Conservation (phyloP, 2,329 filamentous ascomycete species). For the Didymella segeticola region DNA sequence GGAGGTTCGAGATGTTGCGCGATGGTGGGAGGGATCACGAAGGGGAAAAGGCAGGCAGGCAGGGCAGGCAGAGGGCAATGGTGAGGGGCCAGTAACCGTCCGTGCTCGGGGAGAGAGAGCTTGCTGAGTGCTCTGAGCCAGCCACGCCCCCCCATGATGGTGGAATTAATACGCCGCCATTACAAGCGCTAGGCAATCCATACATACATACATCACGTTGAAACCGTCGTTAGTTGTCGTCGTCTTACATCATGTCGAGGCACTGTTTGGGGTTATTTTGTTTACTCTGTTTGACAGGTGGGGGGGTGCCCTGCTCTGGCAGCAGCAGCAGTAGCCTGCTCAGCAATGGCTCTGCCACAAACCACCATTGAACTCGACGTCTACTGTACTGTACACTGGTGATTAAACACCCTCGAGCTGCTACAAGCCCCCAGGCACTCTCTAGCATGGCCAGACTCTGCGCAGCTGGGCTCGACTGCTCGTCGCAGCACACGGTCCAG, state of each 20-base stretch:
- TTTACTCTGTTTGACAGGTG: neutral
- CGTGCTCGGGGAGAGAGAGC: constrained; percentile 2
- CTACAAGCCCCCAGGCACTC: constrained; percentile 1
- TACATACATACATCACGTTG: too few species aligned
- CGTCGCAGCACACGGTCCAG: constrained; percentile 41
- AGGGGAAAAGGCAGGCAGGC: constrained; percentile 14
- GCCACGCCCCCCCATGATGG: constrained; percentile 10
- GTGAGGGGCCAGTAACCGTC: neutral
- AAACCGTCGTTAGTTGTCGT: too few species aligned
- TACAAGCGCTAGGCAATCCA: constrained; percentile 11
- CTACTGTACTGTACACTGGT: too few species aligned
- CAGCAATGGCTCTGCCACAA: neutral
- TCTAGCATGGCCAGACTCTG: constrained; percentile 10
- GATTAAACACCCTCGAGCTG: neutral
- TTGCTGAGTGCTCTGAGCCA: constrained; percentile 8
- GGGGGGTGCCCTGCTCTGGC: too few species aligned
- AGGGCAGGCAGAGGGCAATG: neutral
- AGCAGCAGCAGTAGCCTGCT: neutral
- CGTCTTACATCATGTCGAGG: constrained; percentile 4
- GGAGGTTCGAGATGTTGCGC: constrained; percentile 30
- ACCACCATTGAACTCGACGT: too few species aligned
- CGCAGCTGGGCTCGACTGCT: constrained; percentile 25
- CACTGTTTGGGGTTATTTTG: neutral
- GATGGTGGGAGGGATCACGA: constrained; percentile 18
- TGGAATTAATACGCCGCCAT: constrained; percentile 14